Evolutionary conservation across 129 eudicot species (phyloP).

Genomic region (Mikania micrantha): DNA sequence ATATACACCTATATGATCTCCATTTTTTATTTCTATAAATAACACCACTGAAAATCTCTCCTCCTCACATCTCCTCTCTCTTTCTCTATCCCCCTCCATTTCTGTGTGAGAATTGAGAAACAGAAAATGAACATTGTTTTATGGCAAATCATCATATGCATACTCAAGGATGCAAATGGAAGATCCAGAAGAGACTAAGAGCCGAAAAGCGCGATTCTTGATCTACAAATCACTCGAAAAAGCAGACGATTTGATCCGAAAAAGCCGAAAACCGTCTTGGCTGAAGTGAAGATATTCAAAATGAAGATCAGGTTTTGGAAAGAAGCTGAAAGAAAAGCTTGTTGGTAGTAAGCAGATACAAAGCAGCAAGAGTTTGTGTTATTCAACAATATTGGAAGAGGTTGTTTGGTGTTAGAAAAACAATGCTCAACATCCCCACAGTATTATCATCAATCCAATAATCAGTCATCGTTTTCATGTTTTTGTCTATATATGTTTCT

Average conservation of each 20-base stretch:
- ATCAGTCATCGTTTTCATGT: neutral
- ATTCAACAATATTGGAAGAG: constrained; percentile 38
- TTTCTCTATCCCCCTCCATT: neutral
- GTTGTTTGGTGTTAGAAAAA: constrained; percentile 18
- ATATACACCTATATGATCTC: neutral
- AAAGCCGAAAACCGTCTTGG: constrained; percentile 37
- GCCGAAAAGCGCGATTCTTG: constrained; percentile 49
- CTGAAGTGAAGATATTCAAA: constrained; percentile 33
- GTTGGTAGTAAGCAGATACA: constrained; percentile 23
- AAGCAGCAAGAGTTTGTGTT: constrained; percentile 21
- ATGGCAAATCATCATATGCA: constrained; percentile 21
- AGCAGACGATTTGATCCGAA: constrained; percentile 23
- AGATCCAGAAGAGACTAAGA: constrained; percentile 44
- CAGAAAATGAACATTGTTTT: constrained; percentile 8
- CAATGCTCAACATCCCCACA: constrained; percentile 27
- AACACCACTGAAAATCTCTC: constrained; percentile 4
- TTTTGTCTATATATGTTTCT: neutral
- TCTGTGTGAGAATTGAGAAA: neutral
- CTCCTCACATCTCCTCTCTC: neutral
- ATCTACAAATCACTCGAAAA: constrained; percentile 44
- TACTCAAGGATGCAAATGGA: constrained; percentile 49
- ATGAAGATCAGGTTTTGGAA: constrained; percentile 50
- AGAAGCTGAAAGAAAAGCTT: constrained; percentile 46
- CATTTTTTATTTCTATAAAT: constrained; percentile 20
- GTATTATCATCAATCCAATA: constrained; percentile 22